Base-by-base conservation (phyloP, 2,329 filamentous ascomycete species). In the Pseudogymnoascus sp. region DNA sequence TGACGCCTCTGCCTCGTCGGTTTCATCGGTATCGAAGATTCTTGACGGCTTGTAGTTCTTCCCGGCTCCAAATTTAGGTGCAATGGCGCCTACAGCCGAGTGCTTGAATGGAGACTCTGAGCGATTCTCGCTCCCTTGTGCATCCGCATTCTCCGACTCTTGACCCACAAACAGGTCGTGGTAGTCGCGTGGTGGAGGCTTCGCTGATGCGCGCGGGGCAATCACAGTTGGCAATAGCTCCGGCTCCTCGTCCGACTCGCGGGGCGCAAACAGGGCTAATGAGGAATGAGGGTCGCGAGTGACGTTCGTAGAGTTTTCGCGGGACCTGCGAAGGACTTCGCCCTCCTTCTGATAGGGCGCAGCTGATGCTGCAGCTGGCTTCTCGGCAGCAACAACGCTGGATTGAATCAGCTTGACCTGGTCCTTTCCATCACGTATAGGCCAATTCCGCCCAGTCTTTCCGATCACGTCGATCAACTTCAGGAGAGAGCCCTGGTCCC, bases 381-480 rank as follows among this genome's bases (percentile, higher is more conserved):
- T 74, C 63, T 77, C 77, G n/a, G 76, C 74, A 39, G 77, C 74
- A 68, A 83, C 82, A 69, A 84, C 77, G 66, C 81, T 87, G 59
- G 78, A 80, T 66, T 83, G 80, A 69, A 96, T 90, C 70, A 96
- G 78, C 70, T 85, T 87, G 68, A 88, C 81, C 78, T 97, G 92
- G 61, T 96, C 92, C 70, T 85, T 85, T 72, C 88, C 89, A 73
- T 96, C 92, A 68, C 86, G 85, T 72, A 99, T 95, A 61, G 94
- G 94, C 94, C 94, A 99, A 77, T 94, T 96, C 74, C 89, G 90
- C 62, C 90, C 91, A 61, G 89, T 88, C 72, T 87, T 88, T 70
- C 94, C 93, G 75, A 99, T 97, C 62, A 97, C 87, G 65, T 97
- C 92, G 66, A 97, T 83, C 75, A 96, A 89, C 78, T 94, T 97